Evolutionary conservation across 192 early-diverging fungal genomes (phyloP), one percentile per base, ranked within the genome.

Genomic region (Coemansia asiatica): DNA sequence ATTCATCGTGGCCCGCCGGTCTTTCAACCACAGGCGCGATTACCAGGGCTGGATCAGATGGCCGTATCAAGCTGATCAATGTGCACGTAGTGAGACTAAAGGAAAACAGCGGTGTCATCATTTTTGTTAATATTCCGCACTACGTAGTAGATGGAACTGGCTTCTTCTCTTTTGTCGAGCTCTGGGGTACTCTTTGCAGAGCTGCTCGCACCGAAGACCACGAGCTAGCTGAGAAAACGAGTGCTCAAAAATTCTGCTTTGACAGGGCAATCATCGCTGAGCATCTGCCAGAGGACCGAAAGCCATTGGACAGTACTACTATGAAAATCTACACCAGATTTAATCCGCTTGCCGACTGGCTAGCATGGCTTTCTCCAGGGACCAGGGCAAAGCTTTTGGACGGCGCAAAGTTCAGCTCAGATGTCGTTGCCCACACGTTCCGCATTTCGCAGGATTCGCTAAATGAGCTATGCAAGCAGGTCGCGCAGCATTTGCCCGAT

Each of bases 91-190:
- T 75, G 53, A 48, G 72, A 26, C 35, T 81, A 40, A 60, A 44
- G 28, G 54, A 70, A 35, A 70, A 76, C 71, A 68, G 66, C 21
- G 78, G 78, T 6, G 60, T 81, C 1, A 47, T 75, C 25, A 26
- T 81, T 4, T 81, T 81, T 49, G 60, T 72, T 49, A 81, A 69
- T 23, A 67, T 81, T 2, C 72, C 72, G 56, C 78, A 81, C 47
- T 81, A 75, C 31, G 72, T 71, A 0, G 71, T 81, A 0, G 78
- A 81, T 23, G 78, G 72, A 47, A 71, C 68, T 4, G 78, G 78
- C 6, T 75, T 63, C 61, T 81, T 72, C 23, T 66, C 66, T 48
- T 75, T 81, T 72, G 68, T 66, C 19, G 61, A 69, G 47, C 72
- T 71, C 28, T 81, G 78, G 78, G 78, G 68, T 55, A 68, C 56